phyloP scores from a whole-genome alignment of 495 filamentous ascomycete species.

The Penicillium cinerascens region DNA sequence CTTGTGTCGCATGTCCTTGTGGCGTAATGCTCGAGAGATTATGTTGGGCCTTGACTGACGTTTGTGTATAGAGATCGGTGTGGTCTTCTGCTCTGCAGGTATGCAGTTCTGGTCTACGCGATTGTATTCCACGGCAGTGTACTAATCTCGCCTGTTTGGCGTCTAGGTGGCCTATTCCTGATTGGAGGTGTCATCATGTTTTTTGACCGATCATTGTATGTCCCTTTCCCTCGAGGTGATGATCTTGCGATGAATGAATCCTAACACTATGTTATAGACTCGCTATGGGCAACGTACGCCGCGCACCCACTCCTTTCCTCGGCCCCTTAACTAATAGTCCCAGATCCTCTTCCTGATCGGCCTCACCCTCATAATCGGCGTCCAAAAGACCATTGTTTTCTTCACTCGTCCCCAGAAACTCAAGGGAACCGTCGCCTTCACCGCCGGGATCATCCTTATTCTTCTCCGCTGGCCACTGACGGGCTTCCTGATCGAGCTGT shows the following conservation, averaged over 20 bases:
- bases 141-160: background rate
- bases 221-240: background rate
- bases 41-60: background rate
- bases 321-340: slow-evolving; percentile 7
- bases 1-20: background rate
- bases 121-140: background rate
- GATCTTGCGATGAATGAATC: background rate
- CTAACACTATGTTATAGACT: slow-evolving; percentile 47
- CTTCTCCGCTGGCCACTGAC: slow-evolving; percentile 82
- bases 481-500: slow-evolving; percentile 86
- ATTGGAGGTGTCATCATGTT: slow-evolving; percentile 91
- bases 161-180: slow-evolving; percentile 82
- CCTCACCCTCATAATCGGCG: slow-evolving; percentile 91
- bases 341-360: slow-evolving; percentile 97
- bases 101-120: slow-evolving; percentile 34
- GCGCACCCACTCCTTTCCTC: background rate
- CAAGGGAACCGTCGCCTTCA: slow-evolving; percentile 87
- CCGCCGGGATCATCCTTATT: slow-evolving; percentile 79
- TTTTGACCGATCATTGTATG: slow-evolving; percentile 91
- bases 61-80: slow-evolving; percentile 73
- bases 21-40: slow-evolving; percentile 1
- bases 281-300: slow-evolving; percentile 79
- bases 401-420: slow-evolving; percentile 91
- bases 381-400: slow-evolving; percentile 84
- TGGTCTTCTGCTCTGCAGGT: slow-evolving; percentile 94